These are phyloP conservation scores for Fomitopsis palustris DNA, from an alignment of 1,284 basidiomycete species.

Conservation along the genomic window DNA sequence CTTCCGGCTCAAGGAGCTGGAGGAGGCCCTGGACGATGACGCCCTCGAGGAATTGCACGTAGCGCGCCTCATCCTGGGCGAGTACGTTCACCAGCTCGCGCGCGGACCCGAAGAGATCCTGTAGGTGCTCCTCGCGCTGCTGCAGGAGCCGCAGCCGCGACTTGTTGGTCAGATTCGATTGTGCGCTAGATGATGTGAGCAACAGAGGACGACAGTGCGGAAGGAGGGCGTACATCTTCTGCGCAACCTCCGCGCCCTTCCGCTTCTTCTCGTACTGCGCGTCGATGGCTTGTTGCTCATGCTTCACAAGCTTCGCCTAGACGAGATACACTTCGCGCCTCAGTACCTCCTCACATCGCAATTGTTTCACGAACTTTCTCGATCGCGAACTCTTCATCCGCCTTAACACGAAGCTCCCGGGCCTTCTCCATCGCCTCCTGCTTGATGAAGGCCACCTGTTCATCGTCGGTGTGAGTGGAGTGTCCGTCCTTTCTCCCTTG, in stretches of 20 bases:
- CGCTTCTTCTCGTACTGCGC: constrained; percentile 91
- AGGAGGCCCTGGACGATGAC: constrained; percentile 79
- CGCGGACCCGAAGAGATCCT: constrained; percentile 83
- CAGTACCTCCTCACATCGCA: neutral
- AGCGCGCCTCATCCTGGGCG: constrained; percentile 68
- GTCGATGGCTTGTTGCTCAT: constrained; percentile 91
- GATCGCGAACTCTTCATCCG: constrained; percentile 96
- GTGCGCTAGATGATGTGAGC: constrained; percentile 55
- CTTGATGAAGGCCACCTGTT: constrained; percentile 91
- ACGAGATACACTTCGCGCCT: neutral
- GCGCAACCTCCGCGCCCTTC: constrained; percentile 87
- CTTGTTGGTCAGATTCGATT: constrained; percentile 96
- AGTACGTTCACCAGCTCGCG: constrained; percentile 64
- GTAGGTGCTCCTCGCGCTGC: constrained; percentile 88
- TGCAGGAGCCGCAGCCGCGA: constrained; percentile 91
- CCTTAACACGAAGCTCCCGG: constrained; percentile 94
- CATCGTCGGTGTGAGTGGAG: constrained; percentile 7
- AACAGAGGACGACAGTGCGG: neutral
- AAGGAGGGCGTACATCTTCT: constrained; percentile 79
- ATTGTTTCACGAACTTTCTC: constrained; percentile 70
- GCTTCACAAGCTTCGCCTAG: constrained; percentile 93
- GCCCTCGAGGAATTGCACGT: constrained; percentile 76
- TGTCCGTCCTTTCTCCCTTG: neutral
- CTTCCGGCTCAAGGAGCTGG: constrained; percentile 59
- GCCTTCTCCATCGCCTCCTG: constrained; percentile 96